Base-by-base conservation (phyloP, 2,329 filamentous ascomycete species). In the Colletotrichum higginsianum region DNA sequence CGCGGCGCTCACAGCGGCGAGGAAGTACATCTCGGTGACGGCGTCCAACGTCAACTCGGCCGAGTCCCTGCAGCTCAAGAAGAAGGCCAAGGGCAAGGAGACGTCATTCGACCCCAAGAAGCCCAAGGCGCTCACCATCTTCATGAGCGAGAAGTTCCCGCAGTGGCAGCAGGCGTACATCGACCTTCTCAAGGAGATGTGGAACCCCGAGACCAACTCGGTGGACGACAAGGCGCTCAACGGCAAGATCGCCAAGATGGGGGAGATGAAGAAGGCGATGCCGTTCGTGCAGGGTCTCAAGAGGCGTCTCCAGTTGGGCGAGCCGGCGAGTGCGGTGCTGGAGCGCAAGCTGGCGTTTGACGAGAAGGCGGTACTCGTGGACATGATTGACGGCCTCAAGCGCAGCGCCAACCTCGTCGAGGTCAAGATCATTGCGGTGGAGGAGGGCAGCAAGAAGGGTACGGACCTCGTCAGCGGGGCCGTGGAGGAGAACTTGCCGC, bases 221-320 rank as follows among this genome's bases (percentile, higher is more conserved):
- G 83, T 93, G 75, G 92, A 97, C 79, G 94, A 97, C 80, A 97
- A 97, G 86, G 90, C 90, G 67, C 86, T 98, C 57, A 93, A 91
- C 77, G 91, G 90, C 75, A 89, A 91, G 79, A 92, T 98, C 69
- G 91, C 90, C 76, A 97, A 97, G 86, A 87, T 94, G 79, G 91
- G 91, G 53, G 94, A 97, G 84, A 94, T 95, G 88, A 99, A 98
- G 90, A 96, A 97, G 85, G 96, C 95, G 2, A 98, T 98, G 96
- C 96, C 96, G 0, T 98, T 98, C 79, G 92, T 98, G 61, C 95
- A 98, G 84, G 84, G 82, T 8, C 86, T 98, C 72, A 98, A 98
- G 91, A 93, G 90, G 82, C 90, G 94, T 63, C 88, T 99, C 67
- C 87, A 94, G 68, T 86, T 87, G 61, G 92, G 93, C 73, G 90